Evolutionary conservation across 306 rosid species (phyloP), one percentile per base, ranked within the genome.

Genomic region (Boehmeria nivea): DNA sequence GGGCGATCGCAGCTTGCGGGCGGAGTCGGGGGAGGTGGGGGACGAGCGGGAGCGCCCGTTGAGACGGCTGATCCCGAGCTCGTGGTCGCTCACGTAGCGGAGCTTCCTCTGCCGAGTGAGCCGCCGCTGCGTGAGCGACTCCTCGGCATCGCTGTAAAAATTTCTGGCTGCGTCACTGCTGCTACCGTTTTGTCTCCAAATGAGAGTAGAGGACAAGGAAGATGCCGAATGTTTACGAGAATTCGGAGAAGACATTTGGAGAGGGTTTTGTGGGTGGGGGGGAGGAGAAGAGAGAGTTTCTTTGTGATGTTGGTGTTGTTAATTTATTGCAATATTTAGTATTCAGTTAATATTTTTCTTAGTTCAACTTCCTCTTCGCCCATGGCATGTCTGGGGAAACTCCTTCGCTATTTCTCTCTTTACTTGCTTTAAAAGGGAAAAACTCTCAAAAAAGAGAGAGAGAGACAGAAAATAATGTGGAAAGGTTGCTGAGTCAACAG

Each of bases 21-120:
- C 53, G 1, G 72, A 69, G 5, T 65, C 74, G 6, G 87, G 87
- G 4, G 88, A 84, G 46, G 68, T 19, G 10, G 87, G 83, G 14
- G 72, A 69, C 0, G 77, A 75, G 22, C 65, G 52, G 38, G 69
- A 67, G 2, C 40, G 51, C 15, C 69, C 75, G 5, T 44, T 38
- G 9, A 55, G 47, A 50, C 22, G 58, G 26, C 16, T 12, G 6
- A 72, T 23, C 12, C 70, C 82, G 38, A 71, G 40, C 18, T 75
- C 95, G 11, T 57, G 60, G 16, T 77, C 71, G 21, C 2, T 72
- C 0, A 75, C 72, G 73, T 84, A 43, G 2, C 84, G 75, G 40
- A 84, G 88, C 68, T 54, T 80, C 61, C 73, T 60, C 78, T 79
- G 95, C 42, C 96, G 66, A 5, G 89, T 87, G 43, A 91, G 83